phyloP scores from a whole-genome alignment of 2,329 filamentous ascomycete genomes.

The Clonostachys solani region DNA sequence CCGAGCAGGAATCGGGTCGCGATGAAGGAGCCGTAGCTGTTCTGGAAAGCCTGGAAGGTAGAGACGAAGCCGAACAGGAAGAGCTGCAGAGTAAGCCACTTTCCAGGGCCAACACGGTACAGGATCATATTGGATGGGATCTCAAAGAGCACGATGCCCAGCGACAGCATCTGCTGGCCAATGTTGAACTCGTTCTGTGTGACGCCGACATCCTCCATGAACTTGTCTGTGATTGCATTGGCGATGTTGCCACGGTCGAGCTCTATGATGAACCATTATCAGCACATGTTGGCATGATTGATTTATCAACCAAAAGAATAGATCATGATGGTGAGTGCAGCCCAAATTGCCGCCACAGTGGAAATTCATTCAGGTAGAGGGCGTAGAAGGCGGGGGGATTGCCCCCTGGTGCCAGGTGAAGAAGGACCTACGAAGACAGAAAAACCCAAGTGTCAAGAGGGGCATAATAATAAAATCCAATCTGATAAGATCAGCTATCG shows the following conservation, averaged over 20 bases:
- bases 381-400: too few relatives aligned
- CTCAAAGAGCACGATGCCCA: slow-evolving; percentile 43
- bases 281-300: too few relatives aligned
- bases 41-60: slow-evolving; percentile 49
- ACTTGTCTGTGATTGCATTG: slow-evolving; percentile 37
- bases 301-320: too few relatives aligned
- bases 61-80: slow-evolving; percentile 48
- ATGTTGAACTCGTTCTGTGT: slow-evolving; percentile 42
- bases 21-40: slow-evolving; percentile 39
- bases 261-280: slow-evolving; percentile 2
- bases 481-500: slow-evolving; percentile 9
- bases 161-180: slow-evolving; percentile 37
- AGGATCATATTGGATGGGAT: slow-evolving; percentile 16
- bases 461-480: slow-evolving; percentile 36
- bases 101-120: slow-evolving; percentile 23
- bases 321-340: too few relatives aligned
- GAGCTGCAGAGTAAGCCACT: slow-evolving; percentile 48
- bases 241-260: slow-evolving; percentile 27
- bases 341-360: too few relatives aligned
- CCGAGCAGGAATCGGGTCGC: slow-evolving; percentile 47
- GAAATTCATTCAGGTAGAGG: too few relatives aligned
- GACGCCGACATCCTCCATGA: slow-evolving; percentile 38
- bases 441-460: slow-evolving; percentile 33
- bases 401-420: neutral
- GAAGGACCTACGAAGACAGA: slow-evolving; percentile 30